phyloP scores from a whole-genome alignment of 1,139 yeast genomes.

The Blastobotrys proliferans region DNA sequence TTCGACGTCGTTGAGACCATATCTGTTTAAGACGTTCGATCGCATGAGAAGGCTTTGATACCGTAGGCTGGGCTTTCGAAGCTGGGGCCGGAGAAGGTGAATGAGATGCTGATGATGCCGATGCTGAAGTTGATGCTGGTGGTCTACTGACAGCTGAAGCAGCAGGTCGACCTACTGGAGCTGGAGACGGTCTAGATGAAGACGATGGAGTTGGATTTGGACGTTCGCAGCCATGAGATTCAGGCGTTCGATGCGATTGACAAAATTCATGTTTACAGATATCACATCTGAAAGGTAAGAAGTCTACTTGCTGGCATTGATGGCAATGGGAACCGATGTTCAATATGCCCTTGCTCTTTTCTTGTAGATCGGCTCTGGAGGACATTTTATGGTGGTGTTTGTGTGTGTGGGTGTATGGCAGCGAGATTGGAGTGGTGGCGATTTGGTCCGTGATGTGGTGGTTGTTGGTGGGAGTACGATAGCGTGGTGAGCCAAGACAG shows the following conservation, averaged over 20 bases:
- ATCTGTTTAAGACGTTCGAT: slow-evolving; percentile 1
- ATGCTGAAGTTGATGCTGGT: too few species aligned
- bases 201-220: slow-evolving; percentile 2
- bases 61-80: too few species aligned
- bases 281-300: slow-evolving; percentile 54
- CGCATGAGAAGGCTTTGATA: too few species aligned
- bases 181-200: slow-evolving; percentile 8
- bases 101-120: too few species aligned
- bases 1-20: slow-evolving; percentile 11
- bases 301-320: slow-evolving; percentile 49
- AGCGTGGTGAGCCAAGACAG: too few species aligned
- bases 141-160: too few species aligned
- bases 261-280: slow-evolving; percentile 47
- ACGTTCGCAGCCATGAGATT: slow-evolving; percentile 42
- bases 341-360: slow-evolving; percentile 39
- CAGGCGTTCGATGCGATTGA: slow-evolving; percentile 46
- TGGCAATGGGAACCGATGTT: slow-evolving; percentile 54
- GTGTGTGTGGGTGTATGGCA: too few species aligned
- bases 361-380: slow-evolving; percentile 14
- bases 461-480: too few species aligned
- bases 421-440: too few species aligned
- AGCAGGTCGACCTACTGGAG: background rate
- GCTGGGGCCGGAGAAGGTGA: too few species aligned
- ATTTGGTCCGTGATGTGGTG: too few species aligned
- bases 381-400: background rate